Base-by-base conservation (phyloP, 2,329 filamentous ascomycete genomes). In the Nigrospora sphaerica region DNA sequence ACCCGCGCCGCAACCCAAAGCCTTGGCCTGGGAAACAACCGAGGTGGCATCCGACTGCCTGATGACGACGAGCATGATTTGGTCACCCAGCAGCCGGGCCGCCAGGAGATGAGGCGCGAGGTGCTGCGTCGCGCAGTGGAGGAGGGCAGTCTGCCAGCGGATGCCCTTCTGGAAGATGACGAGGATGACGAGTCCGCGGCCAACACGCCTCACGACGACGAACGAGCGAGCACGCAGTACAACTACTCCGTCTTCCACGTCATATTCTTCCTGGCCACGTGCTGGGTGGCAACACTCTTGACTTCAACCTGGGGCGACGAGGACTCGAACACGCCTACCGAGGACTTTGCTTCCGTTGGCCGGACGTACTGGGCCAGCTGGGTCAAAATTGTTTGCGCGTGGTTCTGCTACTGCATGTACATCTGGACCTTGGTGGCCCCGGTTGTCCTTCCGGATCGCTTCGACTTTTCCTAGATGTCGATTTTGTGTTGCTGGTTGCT, bases 361-460 rank as follows among this genome's bases (percentile, higher is more conserved):
- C 78, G 93, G 49, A 97, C 92, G 6, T 95, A 97, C 68, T 95
- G 90, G 80, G 93, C 93, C 32, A 95, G 89, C 62, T 98, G 95
- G 93, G 90, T 96, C 57, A 98, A 98, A 81, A 97, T 98, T 65
- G 83, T 96, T 45, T 95, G 91, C 67, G 85, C 92, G 16, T 98
- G 93, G 93, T 84, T 93, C 46, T 98, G 93, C 71, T 96, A 98
- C 66, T 83, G 73, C 44, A 87, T 98, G 66, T 98, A 97, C 62
- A 79, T 83, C 28, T 98, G 93, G 93, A 95, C 88, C 16, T 67
- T 98, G 57, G 75, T 95, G 38, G 93, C 93, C 39, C 93, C 93
- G 3, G 77, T 95, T 34, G 68, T 95, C 39, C 65, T 95, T 58
- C 91, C 92, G 3, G 91, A 95, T 57, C 78, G 92, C 43, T 96